Base-by-base conservation (phyloP, 495 filamentous ascomycete species). In the Penicillium fimorum region DNA sequence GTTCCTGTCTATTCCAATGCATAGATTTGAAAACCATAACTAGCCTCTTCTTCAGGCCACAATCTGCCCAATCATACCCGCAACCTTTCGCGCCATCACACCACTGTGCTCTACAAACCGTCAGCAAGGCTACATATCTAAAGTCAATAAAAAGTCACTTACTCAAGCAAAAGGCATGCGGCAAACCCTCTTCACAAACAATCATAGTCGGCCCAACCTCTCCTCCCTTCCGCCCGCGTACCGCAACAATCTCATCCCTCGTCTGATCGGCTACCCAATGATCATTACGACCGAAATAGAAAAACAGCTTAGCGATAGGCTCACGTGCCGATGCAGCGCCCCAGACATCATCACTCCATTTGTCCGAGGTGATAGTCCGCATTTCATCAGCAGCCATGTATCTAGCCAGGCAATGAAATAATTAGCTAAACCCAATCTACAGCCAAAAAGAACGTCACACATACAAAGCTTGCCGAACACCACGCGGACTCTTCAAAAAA, bases 81-180 rank as follows among this genome's bases (percentile, higher is more conserved):
- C 76, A 17, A 86, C 84, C 67, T 87, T 91, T 60, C 80, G 76
- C 12, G 89, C 86, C 62, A 89, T 81, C n/a, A 67, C 57, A 48
- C 84, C 83, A 58, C 79, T 86, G 66, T 89, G 81, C 33, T 78
- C 84, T 86, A 55, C 4, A 50, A 22, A 32, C 30, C 12, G 50
- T 68, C 50, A 61, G 55, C 45, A 54, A 25, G 35, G 12, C 5
- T 9, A 54, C 45, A 9, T 47, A 8, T 51, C 29, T 9, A 11
- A 20, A 22, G 8, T 35, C 30, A 13, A 55, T 52, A 37, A 22
- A 56, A 43, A 54, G 43, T 9, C 20, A 42, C 85, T 82, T 63
- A 88, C 85, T 77, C 48, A 93, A 80, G 68, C 87, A 92, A 72
- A 96, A 96, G 0, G 80, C 88, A 80, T 96, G 92, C 35, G 87